A percentile compares a stretch with the other conserved stretches of the same genome.
Conservation (phyloP, 2,329 filamentous ascomycete genomes). For the Alternaria atra region DNA sequence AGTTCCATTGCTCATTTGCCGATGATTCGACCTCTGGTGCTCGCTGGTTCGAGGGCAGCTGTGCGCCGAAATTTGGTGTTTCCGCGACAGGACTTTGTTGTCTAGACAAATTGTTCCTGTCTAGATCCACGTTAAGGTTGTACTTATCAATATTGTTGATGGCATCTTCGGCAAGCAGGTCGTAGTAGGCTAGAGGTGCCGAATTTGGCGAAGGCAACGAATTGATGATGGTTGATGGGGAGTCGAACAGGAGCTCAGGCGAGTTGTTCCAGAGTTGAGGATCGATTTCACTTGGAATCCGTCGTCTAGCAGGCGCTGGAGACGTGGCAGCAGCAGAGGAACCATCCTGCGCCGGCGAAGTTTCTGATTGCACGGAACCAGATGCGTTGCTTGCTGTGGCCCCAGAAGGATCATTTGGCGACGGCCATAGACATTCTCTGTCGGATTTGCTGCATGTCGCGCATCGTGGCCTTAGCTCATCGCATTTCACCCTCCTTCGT, state of each 20-base stretch:
- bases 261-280: conserved; percentile 33
- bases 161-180: conserved; percentile 57
- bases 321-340: conserved; percentile 21
- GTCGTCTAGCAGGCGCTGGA: conserved; percentile 26
- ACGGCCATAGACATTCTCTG: conserved; percentile 54
- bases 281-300: conserved; percentile 31
- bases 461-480: conserved; percentile 58
- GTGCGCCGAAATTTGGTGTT: conserved; percentile 23
- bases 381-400: conserved; percentile 17
- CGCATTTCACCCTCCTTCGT: conserved; percentile 61
- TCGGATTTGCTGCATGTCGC: conserved; percentile 56
- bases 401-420: conserved; percentile 18
- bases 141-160: conserved; percentile 49
- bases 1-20: conserved; percentile 39
- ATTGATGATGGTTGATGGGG: conserved; percentile 38
- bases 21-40: conserved; percentile 8
- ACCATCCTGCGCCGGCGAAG: conserved; percentile 26
- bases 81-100: conserved; percentile 37
- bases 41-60: conserved; percentile 16
- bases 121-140: conserved; percentile 44
- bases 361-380: conserved; percentile 19
- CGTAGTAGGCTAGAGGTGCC: conserved; percentile 61
- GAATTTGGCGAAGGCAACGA: conserved; percentile 53
- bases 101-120: conserved; percentile 36
- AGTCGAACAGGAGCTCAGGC: conserved; percentile 45